A percentile compares a stretch with the other conserved stretches of the same genome.
phyloP scores from a whole-genome alignment of 352 stramenopile species.

The Globisporangium abappressorium region DNA sequence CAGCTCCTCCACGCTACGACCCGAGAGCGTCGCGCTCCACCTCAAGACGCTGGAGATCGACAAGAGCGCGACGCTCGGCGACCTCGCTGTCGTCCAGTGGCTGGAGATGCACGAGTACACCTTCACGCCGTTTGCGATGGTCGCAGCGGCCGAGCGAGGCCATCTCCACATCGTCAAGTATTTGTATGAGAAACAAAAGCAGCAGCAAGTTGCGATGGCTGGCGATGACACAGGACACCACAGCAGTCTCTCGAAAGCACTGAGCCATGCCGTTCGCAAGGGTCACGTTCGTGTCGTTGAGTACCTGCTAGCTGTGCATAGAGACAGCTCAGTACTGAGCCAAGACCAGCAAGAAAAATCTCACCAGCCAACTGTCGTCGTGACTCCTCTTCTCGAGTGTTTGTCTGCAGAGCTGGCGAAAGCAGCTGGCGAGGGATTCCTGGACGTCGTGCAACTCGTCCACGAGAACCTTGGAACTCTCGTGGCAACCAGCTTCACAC shows the following conservation, averaged over 20 bases:
- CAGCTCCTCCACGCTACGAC: neutral
- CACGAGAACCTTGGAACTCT: neutral
- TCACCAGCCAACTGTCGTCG: neutral
- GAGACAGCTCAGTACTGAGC: neutral
- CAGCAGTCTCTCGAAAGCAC: neutral
- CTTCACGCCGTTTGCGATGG: neutral
- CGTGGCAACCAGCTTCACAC: neutral
- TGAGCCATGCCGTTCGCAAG: neutral
- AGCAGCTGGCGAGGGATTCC: neutral
- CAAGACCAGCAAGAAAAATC: too few species aligned
- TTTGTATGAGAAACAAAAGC: neutral
- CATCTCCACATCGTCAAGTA: neutral
- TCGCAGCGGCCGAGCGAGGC: neutral
- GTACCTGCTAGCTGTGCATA: neutral
- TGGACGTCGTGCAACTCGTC: neutral
- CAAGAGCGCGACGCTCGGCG: neutral
- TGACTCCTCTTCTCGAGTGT: neutral
- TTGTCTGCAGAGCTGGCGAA: neutral
- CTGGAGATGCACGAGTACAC: neutral
- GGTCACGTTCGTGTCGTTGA: neutral
- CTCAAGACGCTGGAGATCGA: neutral
- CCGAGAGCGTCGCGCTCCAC: neutral
- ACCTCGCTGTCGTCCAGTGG: neutral
- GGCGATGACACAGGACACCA: neutral
- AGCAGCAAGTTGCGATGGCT: neutral